Base-by-base conservation (phyloP, 371 early-diverging fungal genomes). In the Mortierella sp. region DNA sequence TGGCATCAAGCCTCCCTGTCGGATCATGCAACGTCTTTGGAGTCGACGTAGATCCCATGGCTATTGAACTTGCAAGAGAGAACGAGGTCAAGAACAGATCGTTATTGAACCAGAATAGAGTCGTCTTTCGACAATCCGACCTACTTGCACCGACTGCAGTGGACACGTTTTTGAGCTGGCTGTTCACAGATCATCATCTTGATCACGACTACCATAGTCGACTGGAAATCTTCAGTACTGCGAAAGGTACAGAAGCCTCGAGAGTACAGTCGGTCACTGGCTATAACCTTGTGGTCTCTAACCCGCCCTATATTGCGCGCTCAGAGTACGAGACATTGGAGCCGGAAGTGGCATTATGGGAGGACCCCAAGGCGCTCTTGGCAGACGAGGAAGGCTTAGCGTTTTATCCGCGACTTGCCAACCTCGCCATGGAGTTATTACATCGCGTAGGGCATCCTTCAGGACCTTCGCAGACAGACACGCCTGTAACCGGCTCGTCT, bases 261-360 rank as follows among this genome's bases (percentile, higher is more conserved):
- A 34, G 14, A 14, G 11, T 34, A 14, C 37, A 4, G 47, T 46
- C 47, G n/a, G 14, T 26, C 23, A 12, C 44, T 24, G 61, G 72
- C 17, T 86, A 83, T 59, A 86, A 96, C 63, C 41, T 96, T 44
- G 80, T 97, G 19, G 89, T 95, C 0, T 85, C 93, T 42, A 97
- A 97, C 72, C 98, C 98, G 21, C 98, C 98, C 0, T 96, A 97
- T 63, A 86, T 97, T n/a, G 84, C 95, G 0, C 76, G 72, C 4
- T 69, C 80, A 0, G 96, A 96, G 54, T 93, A 93, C 56, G 64
- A 63, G 1, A 50, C 49, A 1, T 73, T 96, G 19, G 92, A 88
- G 12, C 82, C 87, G 0, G 88, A 88, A 49, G 95, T 97, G 5
- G 84, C 84, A 30, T 80, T 87, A 4, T 96, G 95, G 95, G 98